A percentile compares a stretch with the other conserved stretches of the same genome.
These are phyloP conservation scores for Hygrocybe punicea DNA, from an alignment of 768 basidiomycete species.

Conservation along the genomic window DNA sequence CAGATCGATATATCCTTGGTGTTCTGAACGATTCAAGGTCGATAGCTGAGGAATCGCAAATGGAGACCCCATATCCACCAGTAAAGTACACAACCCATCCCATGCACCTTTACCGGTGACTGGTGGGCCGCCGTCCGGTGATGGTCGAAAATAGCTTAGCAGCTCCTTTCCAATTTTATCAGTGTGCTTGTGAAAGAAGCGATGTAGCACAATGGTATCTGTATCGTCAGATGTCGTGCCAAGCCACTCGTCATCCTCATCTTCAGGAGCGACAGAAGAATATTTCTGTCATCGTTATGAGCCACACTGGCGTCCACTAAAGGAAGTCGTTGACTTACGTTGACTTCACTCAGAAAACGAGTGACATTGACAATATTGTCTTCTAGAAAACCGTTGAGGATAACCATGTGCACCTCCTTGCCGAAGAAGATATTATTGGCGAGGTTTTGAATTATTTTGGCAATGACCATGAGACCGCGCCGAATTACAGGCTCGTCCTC, in stretches of 20 bases:
- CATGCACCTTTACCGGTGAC: conserved; percentile 75
- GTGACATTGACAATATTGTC: conserved; percentile 71
- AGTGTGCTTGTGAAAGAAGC: conserved; percentile 80
- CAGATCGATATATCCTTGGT: conserved; percentile 64
- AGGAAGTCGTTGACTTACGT: conserved; percentile 41
- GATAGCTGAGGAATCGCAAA: conserved; percentile 66
- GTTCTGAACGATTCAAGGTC: conserved; percentile 42
- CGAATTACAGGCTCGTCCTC: conserved; percentile 54
- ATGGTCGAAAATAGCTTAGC: conserved; percentile 63
- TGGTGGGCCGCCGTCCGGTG: conserved; percentile 51
- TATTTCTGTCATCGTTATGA: conserved; percentile 33
- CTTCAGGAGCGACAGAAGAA: conserved; percentile 41
- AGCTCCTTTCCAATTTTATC: conserved; percentile 87
- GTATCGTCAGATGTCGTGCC: conserved; percentile 80
- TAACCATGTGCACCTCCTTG: conserved; percentile 83
- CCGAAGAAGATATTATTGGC: conserved; percentile 94
- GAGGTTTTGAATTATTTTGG: conserved; percentile 89
- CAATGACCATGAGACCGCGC: conserved; percentile 79
- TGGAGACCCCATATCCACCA: conserved; percentile 74
- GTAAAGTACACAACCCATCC: conserved; percentile 73
- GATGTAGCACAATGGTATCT: conserved; percentile 76
- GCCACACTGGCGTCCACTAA: background rate
- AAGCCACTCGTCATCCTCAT: conserved; percentile 68
- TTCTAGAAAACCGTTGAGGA: conserved; percentile 70
- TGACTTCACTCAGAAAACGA: conserved; percentile 68